Base-by-base conservation (phyloP, 345 rosid genomes). In the Pelargonium nanum region DNA sequence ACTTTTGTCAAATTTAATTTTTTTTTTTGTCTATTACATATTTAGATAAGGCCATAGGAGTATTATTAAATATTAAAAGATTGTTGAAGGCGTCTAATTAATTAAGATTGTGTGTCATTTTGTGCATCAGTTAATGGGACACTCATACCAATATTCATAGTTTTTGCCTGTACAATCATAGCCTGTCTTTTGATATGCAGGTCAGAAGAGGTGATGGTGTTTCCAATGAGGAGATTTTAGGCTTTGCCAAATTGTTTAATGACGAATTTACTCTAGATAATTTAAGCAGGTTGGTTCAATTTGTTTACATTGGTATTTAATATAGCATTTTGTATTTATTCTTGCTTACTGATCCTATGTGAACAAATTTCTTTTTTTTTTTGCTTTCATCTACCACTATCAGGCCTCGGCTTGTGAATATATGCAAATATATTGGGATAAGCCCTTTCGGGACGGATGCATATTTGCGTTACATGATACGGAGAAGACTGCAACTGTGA, bases 361-460 rank as follows among this genome's bases (percentile, higher is more conserved):
- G 28, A 45, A 23, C 58, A 59, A 10, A 57, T 26, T 44, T 26
- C 10, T 61, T 40, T 45, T 26, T 22, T 19, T 22, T 69, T 65
- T 54, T 60, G 40, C 60, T 64, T 66, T 61, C 6, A 51, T 26
- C 53, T 54, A 16, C 50, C 50, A 25, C 65, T 13, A 22, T 58
- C 72, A 85, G 91, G 81, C 80, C 91, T 61, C 83, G 91, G 28
- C 66, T 85, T 68, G 80, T 85, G 26, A 83, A 67, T 70, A 85
- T 85, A 88, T 85, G 91, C 75, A 85, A 81, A 66, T 83, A 81
- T 65, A 85, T 85, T 84, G 88, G 88, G 57, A 79, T 85, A 64
- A 81, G 75, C 65, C 86, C 88, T 24, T 85, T 22, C 69, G 92
- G 92, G 70, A 81, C 92, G 20, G 88, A 85, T 81, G 71, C 84